Base-by-base conservation (phyloP, 2,329 filamentous ascomycete genomes). In the Cadophora sp. region DNA sequence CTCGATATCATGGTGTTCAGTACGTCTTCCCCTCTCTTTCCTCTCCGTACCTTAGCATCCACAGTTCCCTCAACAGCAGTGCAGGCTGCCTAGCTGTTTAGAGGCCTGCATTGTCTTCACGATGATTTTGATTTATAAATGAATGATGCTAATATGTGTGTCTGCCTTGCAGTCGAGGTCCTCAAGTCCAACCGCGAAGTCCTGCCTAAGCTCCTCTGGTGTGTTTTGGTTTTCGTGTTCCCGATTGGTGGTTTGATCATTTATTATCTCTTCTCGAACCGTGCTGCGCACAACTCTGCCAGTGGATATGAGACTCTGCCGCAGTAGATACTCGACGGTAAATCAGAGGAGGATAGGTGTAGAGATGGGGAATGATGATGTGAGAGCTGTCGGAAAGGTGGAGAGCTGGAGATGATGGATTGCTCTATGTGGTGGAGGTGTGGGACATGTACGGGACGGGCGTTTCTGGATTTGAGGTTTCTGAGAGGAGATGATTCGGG, bases 211-310 rank as follows among this genome's bases (percentile, higher is more conserved):
- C 77, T 90, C 3, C 79, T 89, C 34, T 91, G 88, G 88, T 86
- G 83, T 60, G 80, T 90, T 0, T 80, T 89, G 53, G 86, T 90
- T 74, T 90, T 90, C 81, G 78, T 90, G 70, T 89, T 90, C 80
- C 88, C 88, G 4, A 80, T 91, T 60, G 76, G 86, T 72, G 88
- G 88, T 68, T 81, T 89, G 77, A 78, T 89, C 74, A 79, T 89
- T 78, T 91, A 90, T 80, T 90, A 82, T 76, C 79, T 91, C 63
- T 89, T 90, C 80, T 89, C 87, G 58, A 86, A 90, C 79, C 86
- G 88, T 62, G 79, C 81, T 53, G 80, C 83, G 31, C 86, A 89
- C 77, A 86, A 55, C 24, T 43, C 48, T 24, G 16, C 81, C 53
- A 78, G 81, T 11, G 83, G 83, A n/a, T 89, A 89, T 74, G 86